phyloP scores from a whole-genome alignment of 1,284 basidiomycete genomes.

The Trichosporon asahii region DNA sequence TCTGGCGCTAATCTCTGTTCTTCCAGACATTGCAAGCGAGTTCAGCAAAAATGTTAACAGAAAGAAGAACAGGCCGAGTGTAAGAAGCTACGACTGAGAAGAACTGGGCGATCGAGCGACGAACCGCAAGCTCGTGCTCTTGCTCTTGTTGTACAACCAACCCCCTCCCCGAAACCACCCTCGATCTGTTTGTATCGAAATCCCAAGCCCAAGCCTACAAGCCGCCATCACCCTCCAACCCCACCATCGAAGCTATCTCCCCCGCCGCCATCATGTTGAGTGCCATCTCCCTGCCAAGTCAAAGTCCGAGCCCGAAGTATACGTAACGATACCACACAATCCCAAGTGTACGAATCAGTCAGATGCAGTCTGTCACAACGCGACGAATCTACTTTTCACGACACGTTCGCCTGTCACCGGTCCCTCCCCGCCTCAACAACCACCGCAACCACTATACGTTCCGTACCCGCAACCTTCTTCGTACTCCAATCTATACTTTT shows the following conservation, averaged over 20 bases:
- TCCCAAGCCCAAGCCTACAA: no score
- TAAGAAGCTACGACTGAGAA: neutral
- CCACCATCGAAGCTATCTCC: neutral
- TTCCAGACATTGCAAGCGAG: neutral
- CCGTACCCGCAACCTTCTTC: neutral
- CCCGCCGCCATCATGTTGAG: neutral
- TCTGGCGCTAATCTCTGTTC: slow-evolving; percentile 1
- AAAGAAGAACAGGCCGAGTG: neutral
- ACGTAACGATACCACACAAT: neutral
- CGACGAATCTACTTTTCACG: slow-evolving; percentile 7
- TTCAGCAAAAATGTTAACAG: neutral
- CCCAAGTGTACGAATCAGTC: slow-evolving; percentile 8
- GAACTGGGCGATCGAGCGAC: neutral
- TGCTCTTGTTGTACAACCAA: neutral
- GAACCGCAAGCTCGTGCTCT: neutral
- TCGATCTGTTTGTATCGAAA: slow-evolving; percentile 6
- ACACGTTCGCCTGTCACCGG: neutral
- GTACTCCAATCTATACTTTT: neutral
- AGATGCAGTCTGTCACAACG: neutral
- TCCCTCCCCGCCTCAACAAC: neutral
- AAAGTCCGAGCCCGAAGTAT: neutral
- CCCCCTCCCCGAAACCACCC: neutral
- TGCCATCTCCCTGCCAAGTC: neutral
- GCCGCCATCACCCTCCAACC: neutral
- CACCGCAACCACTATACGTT: neutral